A percentile compares a stretch with the other conserved stretches of the same genome.
Conservation (phyloP, 768 basidiomycete species). For the Pulveroboletus sp. region DNA sequence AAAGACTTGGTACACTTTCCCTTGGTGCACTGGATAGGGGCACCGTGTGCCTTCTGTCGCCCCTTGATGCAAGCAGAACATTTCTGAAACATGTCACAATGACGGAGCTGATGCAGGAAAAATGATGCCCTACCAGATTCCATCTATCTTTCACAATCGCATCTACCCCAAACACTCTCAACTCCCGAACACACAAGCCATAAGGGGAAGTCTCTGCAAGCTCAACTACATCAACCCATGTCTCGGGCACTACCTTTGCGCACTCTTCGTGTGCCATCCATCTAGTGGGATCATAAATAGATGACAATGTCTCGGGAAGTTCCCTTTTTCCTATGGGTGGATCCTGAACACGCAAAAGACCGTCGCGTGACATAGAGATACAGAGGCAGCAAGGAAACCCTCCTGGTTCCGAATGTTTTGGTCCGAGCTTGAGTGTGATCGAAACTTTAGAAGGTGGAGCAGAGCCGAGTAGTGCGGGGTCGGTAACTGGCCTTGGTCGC, state of each 20-base stretch:
- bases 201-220: conserved; percentile 24
- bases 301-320: conserved; percentile 35
- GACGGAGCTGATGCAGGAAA: not conserved
- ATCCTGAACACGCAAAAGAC: conserved; percentile 62
- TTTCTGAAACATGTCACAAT: conserved; percentile 54
- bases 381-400: conserved; percentile 67
- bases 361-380: conserved; percentile 47
- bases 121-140: conserved; percentile 64
- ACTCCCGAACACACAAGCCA: conserved; percentile 37
- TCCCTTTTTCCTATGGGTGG: conserved; percentile 57
- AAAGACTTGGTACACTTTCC: conserved; percentile 93
- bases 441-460: conserved; percentile 37
- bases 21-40: conserved; percentile 88
- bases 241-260: conserved; percentile 81
- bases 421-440: conserved; percentile 64
- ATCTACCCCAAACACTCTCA: conserved; percentile 77
- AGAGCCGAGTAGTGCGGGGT: conserved; percentile 7
- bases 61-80: conserved; percentile 79
- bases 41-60: conserved; percentile 63
- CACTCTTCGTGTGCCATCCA: conserved; percentile 83
- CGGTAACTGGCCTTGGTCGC: conserved; percentile 17
- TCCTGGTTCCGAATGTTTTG: conserved; percentile 52
- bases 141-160: conserved; percentile 88
- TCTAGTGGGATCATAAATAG: conserved; percentile 25
- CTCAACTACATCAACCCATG: conserved; percentile 78